Evolutionary conservation across 2,329 filamentous ascomycete genomes (phyloP).

Genomic region (Decorospora gaudefroyi): DNA sequence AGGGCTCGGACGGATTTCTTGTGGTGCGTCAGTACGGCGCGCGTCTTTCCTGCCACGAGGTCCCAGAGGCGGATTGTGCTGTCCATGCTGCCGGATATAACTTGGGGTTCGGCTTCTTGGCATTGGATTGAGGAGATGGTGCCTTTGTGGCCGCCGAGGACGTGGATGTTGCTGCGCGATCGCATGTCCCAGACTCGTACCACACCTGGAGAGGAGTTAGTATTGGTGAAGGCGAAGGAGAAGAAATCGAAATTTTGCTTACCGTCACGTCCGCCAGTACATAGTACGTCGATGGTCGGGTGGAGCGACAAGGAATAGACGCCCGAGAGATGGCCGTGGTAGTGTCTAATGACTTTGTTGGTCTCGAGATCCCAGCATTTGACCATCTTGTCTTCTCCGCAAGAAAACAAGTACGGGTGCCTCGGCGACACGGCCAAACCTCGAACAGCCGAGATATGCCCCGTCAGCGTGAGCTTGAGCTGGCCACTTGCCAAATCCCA

Average conservation of each 20-base stretch:
- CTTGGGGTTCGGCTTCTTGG: conserved; percentile 94
- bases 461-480: conserved; percentile 38
- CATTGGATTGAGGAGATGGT: conserved; percentile 89
- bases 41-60: conserved; percentile 91
- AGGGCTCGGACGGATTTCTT: conserved; percentile 94
- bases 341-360: conserved; percentile 87
- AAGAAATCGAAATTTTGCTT: no score
- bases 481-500: conserved; percentile 89
- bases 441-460: conserved; percentile 39
- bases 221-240: no score
- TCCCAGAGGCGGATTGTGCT: conserved; percentile 73
- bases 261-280: conserved; percentile 94
- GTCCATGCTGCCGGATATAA: conserved; percentile 92
- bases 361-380: conserved; percentile 99
- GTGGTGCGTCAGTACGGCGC: conserved; percentile 95
- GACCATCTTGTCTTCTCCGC: conserved; percentile 99
- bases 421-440: conserved; percentile 89
- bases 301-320: conserved; percentile 95
- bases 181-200: conserved; percentile 97
- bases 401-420: conserved; percentile 96
- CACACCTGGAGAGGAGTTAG: no score
- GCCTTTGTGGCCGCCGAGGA: conserved; percentile 85
- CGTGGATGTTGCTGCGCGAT: conserved; percentile 92
- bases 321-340: conserved; percentile 94
- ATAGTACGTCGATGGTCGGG: conserved; percentile 89